Evolutionary conservation across 495 filamentous ascomycete genomes (phyloP).

Genomic region (Xylaria intraflava): DNA sequence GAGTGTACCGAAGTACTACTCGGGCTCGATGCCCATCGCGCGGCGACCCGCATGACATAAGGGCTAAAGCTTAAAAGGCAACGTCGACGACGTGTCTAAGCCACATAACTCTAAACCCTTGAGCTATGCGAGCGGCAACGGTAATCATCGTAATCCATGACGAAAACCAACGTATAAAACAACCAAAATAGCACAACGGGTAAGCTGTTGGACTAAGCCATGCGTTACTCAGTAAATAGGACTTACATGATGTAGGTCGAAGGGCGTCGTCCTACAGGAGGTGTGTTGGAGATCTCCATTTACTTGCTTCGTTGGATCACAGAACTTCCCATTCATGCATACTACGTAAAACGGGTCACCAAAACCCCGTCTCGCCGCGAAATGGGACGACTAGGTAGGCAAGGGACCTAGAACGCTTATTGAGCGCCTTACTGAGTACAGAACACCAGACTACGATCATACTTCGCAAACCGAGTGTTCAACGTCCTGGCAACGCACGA

Average conservation of each 20-base stretch:
- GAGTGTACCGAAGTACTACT: too few relatives aligned
- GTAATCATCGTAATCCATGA: too few relatives aligned
- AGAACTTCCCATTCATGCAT: too few relatives aligned
- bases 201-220: background rate
- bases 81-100: background rate
- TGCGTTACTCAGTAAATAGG: background rate
- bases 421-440: background rate
- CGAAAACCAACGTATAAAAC: too few relatives aligned
- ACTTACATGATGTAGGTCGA: too few relatives aligned
- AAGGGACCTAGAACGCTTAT: background rate
- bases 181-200: too few relatives aligned
- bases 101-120: too few relatives aligned
- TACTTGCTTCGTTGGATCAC: too few relatives aligned
- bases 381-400: background rate
- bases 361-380: background rate
- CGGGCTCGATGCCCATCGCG: too few relatives aligned
- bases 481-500: too few relatives aligned
- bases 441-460: background rate
- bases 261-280: background rate
- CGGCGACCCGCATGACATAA: too few relatives aligned
- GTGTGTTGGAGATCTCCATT: background rate
- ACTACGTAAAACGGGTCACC: background rate
- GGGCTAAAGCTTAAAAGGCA: too few relatives aligned
- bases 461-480: background rate
- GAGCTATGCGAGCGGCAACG: background rate